phyloP scores from a whole-genome alignment of 2,329 filamentous ascomycete genomes.

The Sporothrix variecibatus region DNA sequence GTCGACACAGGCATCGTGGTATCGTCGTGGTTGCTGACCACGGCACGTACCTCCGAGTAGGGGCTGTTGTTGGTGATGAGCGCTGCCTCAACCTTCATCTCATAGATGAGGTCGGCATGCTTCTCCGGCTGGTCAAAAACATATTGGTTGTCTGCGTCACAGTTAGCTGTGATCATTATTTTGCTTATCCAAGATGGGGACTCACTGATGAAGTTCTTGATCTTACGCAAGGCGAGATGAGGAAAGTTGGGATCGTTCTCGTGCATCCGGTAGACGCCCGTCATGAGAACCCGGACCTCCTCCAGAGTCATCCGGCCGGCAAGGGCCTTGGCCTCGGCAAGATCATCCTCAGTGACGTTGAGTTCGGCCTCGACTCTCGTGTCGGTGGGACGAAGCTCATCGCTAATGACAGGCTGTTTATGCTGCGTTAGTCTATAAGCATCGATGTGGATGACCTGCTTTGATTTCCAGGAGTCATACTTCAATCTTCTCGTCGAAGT shows the following conservation, averaged over 20 bases:
- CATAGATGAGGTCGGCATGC: slow-evolving; percentile 46
- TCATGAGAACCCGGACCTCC: slow-evolving; percentile 25
- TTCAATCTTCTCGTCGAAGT: not conserved
- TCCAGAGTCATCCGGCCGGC: slow-evolving; percentile 29
- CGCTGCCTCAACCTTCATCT: slow-evolving; percentile 55
- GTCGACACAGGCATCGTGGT: slow-evolving; percentile 53
- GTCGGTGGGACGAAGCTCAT: not conserved
- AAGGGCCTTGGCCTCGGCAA: slow-evolving; percentile 29
- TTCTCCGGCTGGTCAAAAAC: slow-evolving; percentile 49
- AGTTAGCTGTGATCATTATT: not conserved
- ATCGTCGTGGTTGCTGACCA: slow-evolving; percentile 60
- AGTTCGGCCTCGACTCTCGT: slow-evolving; percentile 17
- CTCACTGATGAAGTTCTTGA: slow-evolving; percentile 42
- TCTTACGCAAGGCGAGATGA: slow-evolving; percentile 43
- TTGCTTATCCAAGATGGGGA: not conserved
- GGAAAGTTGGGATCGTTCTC: slow-evolving; percentile 53
- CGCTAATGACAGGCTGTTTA: not conserved
- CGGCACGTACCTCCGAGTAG: slow-evolving; percentile 59
- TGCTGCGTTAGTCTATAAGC: not conserved
- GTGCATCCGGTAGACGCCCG: slow-evolving; percentile 38
- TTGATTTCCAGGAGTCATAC: not conserved
- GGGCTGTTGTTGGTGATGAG: slow-evolving; percentile 58
- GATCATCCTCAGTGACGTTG: slow-evolving; percentile 29
- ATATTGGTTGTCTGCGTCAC: slow-evolving; percentile 42
- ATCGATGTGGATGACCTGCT: not conserved